Conservation (phyloP, 1,284 basidiomycete species). For the Rhodotorula glutinis region DNA sequence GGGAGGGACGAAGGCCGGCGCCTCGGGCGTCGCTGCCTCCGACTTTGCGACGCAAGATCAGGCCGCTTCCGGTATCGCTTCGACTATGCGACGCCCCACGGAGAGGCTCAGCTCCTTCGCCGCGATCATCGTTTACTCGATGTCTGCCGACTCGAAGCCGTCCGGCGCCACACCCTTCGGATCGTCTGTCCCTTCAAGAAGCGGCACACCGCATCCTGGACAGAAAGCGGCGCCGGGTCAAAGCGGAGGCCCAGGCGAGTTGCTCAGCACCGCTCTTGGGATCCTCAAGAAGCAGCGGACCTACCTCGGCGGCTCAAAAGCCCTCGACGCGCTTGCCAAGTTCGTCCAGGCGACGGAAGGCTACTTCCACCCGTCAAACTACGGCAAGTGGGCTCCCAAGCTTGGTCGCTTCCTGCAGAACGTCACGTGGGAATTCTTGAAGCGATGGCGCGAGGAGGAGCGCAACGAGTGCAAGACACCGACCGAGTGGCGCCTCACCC, state of each 20-base stretch:
- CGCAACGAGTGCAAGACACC: slow-evolving; percentile 77
- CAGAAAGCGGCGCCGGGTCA: not conserved
- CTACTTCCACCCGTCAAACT: slow-evolving; percentile 69
- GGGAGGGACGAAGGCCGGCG: slow-evolving; percentile 39
- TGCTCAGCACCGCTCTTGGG: slow-evolving; percentile 18
- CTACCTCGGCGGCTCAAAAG: slow-evolving; percentile 80
- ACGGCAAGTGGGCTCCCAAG: slow-evolving; percentile 55
- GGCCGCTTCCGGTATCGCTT: slow-evolving; percentile 50
- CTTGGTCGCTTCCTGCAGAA: slow-evolving; percentile 73
- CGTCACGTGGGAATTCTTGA: slow-evolving; percentile 77
- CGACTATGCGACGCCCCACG: slow-evolving; percentile 72
- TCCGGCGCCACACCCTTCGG: slow-evolving; percentile 43
- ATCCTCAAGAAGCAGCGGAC: slow-evolving; percentile 43
- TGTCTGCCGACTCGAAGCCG: slow-evolving; percentile 72
- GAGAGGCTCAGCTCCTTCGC: slow-evolving; percentile 74
- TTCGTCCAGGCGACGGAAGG: slow-evolving; percentile 89
- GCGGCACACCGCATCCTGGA: slow-evolving; percentile 41
- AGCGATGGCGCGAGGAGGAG: slow-evolving; percentile 80
- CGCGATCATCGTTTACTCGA: slow-evolving; percentile 84
- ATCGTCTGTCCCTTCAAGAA: slow-evolving; percentile 55
- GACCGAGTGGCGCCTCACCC: slow-evolving; percentile 68
- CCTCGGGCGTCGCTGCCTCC: slow-evolving; percentile 37
- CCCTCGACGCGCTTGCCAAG: slow-evolving; percentile 82
- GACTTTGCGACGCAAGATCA: slow-evolving; percentile 37
- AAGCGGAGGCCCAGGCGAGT: not conserved